Conservation (phyloP, 2,329 filamentous ascomycete species). For the Fusarium newnesense region DNA sequence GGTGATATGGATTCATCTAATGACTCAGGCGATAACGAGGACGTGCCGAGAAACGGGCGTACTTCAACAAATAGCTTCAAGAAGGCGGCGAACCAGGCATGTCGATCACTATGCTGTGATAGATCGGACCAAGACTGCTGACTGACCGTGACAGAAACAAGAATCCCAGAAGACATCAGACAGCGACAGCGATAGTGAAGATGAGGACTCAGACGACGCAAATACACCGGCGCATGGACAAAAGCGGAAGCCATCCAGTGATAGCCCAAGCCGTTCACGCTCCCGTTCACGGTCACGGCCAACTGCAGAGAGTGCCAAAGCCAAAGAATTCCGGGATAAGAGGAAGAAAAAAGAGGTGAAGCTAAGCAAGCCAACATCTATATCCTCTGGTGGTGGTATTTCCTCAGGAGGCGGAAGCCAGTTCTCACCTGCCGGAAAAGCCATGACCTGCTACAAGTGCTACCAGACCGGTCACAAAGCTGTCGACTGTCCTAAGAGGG, state of each 20-base stretch:
- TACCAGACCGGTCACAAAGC: conserved; percentile 70
- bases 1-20: conserved; percentile 59
- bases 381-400: conserved; percentile 56
- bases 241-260: conserved; percentile 44
- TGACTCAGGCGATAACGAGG: conserved; percentile 51
- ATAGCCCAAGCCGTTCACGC: conserved; percentile 45
- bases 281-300: conserved; percentile 47
- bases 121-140: background rate
- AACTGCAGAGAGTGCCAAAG: conserved; percentile 44
- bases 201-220: conserved; percentile 42
- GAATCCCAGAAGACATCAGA: conserved; percentile 22
- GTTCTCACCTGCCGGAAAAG: conserved; percentile 36
- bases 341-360: conserved; percentile 74
- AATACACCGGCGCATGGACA: conserved; percentile 39
- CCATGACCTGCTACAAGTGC: conserved; percentile 67
- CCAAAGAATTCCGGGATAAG: conserved; percentile 65
- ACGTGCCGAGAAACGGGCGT: conserved; percentile 47
- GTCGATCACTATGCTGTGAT: conserved; percentile 7
- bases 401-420: conserved; percentile 55
- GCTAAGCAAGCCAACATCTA: conserved; percentile 69
- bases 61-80: conserved; percentile 50
- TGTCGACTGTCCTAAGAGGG: conserved; percentile 61
- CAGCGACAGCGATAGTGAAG: conserved; percentile 43
- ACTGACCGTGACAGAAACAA: conserved; percentile 31
- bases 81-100: conserved; percentile 44